Conservation (phyloP, 2,329 filamentous ascomycete species). For the Hymenoscyphus albidus region DNA sequence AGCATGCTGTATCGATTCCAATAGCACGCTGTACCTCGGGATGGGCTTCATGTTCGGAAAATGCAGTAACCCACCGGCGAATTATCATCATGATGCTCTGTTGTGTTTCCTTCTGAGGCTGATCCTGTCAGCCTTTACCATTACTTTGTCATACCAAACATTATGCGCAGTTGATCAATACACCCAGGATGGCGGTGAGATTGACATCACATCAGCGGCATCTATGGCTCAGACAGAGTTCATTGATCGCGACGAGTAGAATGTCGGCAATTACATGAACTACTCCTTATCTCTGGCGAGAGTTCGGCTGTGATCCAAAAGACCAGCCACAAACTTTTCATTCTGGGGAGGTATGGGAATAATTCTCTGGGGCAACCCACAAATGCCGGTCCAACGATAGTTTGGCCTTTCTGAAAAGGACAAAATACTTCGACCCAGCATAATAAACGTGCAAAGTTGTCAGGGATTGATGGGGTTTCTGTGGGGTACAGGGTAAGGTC, state of each 20-base stretch:
- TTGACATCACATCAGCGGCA: background rate
- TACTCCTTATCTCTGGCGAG: background rate
- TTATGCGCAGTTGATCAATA: background rate
- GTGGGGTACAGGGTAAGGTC: no score
- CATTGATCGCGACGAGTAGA: background rate
- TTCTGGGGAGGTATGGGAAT: background rate
- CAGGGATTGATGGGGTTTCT: no score
- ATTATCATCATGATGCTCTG: background rate
- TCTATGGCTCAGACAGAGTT: background rate
- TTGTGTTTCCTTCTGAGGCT: conserved; percentile 2
- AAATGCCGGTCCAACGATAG: background rate
- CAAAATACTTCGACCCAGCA: background rate
- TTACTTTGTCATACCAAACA: background rate
- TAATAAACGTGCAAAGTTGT: no score
- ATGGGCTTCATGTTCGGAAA: background rate
- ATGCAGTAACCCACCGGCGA: background rate
- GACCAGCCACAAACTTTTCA: background rate
- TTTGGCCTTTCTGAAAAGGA: background rate
- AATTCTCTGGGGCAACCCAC: background rate
- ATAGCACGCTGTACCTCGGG: conserved; percentile 1
- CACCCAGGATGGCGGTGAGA: background rate
- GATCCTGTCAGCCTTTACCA: background rate
- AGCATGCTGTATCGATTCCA: background rate
- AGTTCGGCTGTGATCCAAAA: background rate
- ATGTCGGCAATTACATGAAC: background rate